A percentile compares a stretch with the other conserved stretches of the same genome.
Conservation (phyloP, 495 filamentous ascomycete genomes). For the Penicillium atrosanguineum region DNA sequence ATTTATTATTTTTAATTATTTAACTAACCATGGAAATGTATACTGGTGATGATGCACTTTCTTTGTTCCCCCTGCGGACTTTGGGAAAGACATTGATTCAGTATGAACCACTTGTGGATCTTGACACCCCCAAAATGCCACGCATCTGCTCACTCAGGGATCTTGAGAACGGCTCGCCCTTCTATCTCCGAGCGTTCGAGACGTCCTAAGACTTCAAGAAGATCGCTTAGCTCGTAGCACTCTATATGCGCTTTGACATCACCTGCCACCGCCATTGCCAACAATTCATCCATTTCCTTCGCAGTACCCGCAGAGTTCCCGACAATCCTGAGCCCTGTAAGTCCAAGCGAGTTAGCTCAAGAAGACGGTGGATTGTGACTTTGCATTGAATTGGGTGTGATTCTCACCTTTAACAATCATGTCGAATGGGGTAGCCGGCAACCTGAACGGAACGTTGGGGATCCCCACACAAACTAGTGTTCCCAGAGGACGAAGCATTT, state of each 20-base stretch:
- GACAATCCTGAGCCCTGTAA: slow-evolving; percentile 38
- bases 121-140: neutral
- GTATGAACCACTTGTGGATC: neutral
- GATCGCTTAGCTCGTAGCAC: slow-evolving; percentile 38
- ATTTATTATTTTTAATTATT: neutral
- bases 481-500: slow-evolving; percentile 37
- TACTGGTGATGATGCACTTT: too few species aligned
- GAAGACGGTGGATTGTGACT: neutral
- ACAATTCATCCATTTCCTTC: slow-evolving; percentile 39
- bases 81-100: neutral
- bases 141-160: slow-evolving; percentile 22
- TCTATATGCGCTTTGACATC: slow-evolving; percentile 40
- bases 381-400: neutral
- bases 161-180: slow-evolving; percentile 40
- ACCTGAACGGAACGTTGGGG: slow-evolving; percentile 33
- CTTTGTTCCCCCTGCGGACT: too few species aligned
- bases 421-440: slow-evolving; percentile 43
- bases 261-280: slow-evolving; percentile 39
- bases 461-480: slow-evolving; percentile 47
- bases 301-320: slow-evolving; percentile 42
- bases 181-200: slow-evolving; percentile 42
- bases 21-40: too few species aligned
- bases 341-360: neutral
- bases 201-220: slow-evolving; percentile 40
- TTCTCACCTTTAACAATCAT: slow-evolving; percentile 40